Base-by-base conservation (phyloP, 2,329 filamentous ascomycete species). In the Didymosphaeria variabile region DNA sequence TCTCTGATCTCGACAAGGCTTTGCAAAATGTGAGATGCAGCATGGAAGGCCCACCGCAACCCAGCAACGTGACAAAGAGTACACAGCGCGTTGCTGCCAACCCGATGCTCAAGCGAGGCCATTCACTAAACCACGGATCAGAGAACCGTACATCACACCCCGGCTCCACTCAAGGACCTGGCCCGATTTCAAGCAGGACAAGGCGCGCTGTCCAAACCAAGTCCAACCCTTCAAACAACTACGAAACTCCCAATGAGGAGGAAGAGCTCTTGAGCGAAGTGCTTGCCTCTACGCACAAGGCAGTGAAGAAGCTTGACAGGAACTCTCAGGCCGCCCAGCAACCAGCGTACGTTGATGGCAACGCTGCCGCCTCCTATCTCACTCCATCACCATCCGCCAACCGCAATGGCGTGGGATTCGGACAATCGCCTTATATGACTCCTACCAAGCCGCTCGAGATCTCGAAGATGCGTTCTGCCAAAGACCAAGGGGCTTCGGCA, bases 171-270 rank as follows among this genome's bases (percentile, higher is more conserved):
- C 61, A 60, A 29, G 36, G 53, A 23, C 60, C 62, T 57, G 73
- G 86, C 0, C 91, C 92, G 0, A 86, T 93, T 55, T 93, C 92
- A 0, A 93, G 90, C 76, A 86, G 94, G 63, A 95, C 93, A 15
- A 86, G 94, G 60, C 87, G 93, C 62, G 90, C 92, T 13, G 86
- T 96, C 50, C 85, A 87, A 62, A 83, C 85, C 76, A 89, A 92
- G 15, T 82, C 85, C 5, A 90, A 93, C 64, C 91, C 91, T 5
- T 88, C 91, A 52, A 90, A 91, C 70, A 90, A 92, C 64, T 97
- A 98, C 75, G 95, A 99, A 74, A 94, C 94, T 0, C 93, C 95
- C 1, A 94, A 97, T 71, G 95, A 99, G 79, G 94, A 98, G 74
- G 95, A 99, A 61, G 95, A 99, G 79, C 85, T 99, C 10, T 85